A percentile compares a stretch with the other conserved stretches of the same genome.
These are phyloP conservation scores for Raffaelea ambrosiae DNA, from an alignment of 2,329 filamentous ascomycete genomes.

Conservation along the genomic window DNA sequence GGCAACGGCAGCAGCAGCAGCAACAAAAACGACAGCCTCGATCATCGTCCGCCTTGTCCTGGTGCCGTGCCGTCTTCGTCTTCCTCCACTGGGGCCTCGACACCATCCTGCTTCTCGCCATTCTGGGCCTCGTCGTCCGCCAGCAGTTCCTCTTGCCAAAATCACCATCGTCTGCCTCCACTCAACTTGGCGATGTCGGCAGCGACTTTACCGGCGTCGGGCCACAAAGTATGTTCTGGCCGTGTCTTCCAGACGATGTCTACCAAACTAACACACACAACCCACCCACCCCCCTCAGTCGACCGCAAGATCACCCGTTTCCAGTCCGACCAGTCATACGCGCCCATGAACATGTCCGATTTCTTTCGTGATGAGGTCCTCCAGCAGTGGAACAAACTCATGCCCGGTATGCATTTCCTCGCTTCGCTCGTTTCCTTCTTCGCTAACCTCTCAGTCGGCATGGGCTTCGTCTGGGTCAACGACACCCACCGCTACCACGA, in stretches of 20 bases:
- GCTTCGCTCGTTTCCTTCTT: neutral
- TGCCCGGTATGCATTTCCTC: slow-evolving; percentile 19
- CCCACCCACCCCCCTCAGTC: slow-evolving; percentile 13
- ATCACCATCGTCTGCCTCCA: too few species aligned
- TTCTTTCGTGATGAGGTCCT: slow-evolving; percentile 26
- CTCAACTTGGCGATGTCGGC: slow-evolving; percentile 21
- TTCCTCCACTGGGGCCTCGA: slow-evolving; percentile 29
- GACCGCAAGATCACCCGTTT: slow-evolving; percentile 23
- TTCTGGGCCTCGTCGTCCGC: slow-evolving; percentile 25
- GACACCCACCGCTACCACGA: slow-evolving; percentile 26
- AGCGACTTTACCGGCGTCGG: slow-evolving; percentile 27
- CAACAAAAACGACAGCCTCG: neutral
- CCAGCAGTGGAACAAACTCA: slow-evolving; percentile 25
- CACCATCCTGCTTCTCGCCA: slow-evolving; percentile 27
- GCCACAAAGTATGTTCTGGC: slow-evolving; percentile 18
- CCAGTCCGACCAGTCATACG: slow-evolving; percentile 24
- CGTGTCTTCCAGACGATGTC: neutral
- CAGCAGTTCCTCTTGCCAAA: slow-evolving; percentile 18
- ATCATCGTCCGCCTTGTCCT: too few species aligned
- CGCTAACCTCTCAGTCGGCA: slow-evolving; percentile 17
- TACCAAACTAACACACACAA: neutral
- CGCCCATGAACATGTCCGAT: slow-evolving; percentile 25
- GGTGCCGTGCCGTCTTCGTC: slow-evolving; percentile 19
- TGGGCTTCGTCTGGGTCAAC: slow-evolving; percentile 28
- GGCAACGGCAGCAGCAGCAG: slow-evolving; percentile 23